A percentile compares a stretch with the other conserved stretches of the same genome.
These are phyloP conservation scores for Microdochium nivale DNA, from an alignment of 2,329 filamentous ascomycete species.

Conservation along the genomic window DNA sequence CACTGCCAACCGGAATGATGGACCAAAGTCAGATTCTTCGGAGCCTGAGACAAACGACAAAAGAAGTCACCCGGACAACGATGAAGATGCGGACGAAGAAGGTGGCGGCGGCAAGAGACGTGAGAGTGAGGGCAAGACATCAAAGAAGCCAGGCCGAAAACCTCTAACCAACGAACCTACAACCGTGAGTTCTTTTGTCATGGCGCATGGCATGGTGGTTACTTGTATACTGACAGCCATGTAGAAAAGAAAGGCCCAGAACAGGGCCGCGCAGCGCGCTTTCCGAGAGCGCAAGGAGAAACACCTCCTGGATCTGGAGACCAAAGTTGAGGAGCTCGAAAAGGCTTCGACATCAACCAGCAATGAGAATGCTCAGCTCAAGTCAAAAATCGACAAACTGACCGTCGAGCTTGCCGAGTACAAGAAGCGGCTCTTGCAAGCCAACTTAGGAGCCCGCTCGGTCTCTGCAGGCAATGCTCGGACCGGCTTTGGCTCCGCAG, in stretches of 20 bases:
- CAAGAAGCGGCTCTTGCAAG: constrained; percentile 70
- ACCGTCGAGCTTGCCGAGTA: constrained; percentile 82
- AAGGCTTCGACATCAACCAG: constrained; percentile 76
- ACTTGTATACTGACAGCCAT: constrained; percentile 13
- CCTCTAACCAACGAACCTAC: constrained; percentile 92
- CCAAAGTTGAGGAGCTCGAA: constrained; percentile 66
- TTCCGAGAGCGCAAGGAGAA: constrained; percentile 94
- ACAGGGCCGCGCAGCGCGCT: constrained; percentile 82
- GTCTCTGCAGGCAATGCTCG: constrained; percentile 18
- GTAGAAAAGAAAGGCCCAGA: constrained; percentile 93
- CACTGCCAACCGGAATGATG: constrained; percentile 17
- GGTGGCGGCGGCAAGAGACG: constrained; percentile 54
- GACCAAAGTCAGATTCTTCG: constrained; percentile 47
- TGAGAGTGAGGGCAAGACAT: constrained; percentile 74
- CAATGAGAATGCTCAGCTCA: constrained; percentile 76
- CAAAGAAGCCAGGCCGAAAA: constrained; percentile 95
- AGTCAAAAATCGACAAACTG: constrained; percentile 81
- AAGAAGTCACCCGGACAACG: constrained; percentile 62
- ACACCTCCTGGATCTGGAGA: constrained; percentile 78
- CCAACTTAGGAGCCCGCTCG: constrained; percentile 22
- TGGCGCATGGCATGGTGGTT: constrained; percentile 1
- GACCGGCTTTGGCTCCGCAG: constrained; percentile 33
- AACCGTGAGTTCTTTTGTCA: constrained; percentile 58
- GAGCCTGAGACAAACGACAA: constrained; percentile 59
- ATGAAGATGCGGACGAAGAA: constrained; percentile 52